Evolutionary conservation across 352 stramenopile species (phyloP), one percentile per base, ranked within the genome.

Genomic region (Globisporangium solare): DNA sequence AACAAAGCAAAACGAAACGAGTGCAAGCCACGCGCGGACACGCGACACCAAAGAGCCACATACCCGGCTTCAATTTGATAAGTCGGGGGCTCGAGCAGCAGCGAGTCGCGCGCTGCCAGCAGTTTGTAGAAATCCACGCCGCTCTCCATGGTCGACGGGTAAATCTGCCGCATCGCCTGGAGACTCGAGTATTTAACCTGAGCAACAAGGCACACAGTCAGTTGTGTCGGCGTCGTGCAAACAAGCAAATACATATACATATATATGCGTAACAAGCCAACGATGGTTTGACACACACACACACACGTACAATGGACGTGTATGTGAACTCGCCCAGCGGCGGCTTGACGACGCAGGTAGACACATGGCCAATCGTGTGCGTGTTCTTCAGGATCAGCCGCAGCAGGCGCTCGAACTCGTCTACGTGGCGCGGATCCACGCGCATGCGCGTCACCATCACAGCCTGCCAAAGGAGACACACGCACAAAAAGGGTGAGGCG

Each of bases 391-490:
- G 70, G n/a, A 92, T 90, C 56, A 92, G 60, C 6, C 82, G 79
- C 51, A 92, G 58, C 42, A 92, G 66, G 21, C 78, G 77, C 63
- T 92, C 82, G 61, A 92, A 92, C 46, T 92, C 82, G 54, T 88
- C 78, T 6, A 89, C 68, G 54, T 89, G 79, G 24, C 77, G 77
- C 47, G 77, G 70, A 50, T 89, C 76, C 31, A 92, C 82, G 31
- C 69, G 76, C 82, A 92, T 92, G 54, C 79, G 82, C 51, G 82
- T 92, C 20, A 92, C 74, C 82, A 92, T 88, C 17, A 90, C 78
- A 0, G 82, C 79, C 82, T 92, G 56, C 24, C 20, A 31, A 13
- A 20, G 12, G 13, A 17, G 12, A 22, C 12, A 20, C 13, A 41
- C 0, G 39, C 3, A 42, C 27, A 13, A 31, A 22, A 3, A 5